These are phyloP conservation scores for Eucalyptus leucophloia DNA, from an alignment of 345 rosid species.

Conservation along the genomic window DNA sequence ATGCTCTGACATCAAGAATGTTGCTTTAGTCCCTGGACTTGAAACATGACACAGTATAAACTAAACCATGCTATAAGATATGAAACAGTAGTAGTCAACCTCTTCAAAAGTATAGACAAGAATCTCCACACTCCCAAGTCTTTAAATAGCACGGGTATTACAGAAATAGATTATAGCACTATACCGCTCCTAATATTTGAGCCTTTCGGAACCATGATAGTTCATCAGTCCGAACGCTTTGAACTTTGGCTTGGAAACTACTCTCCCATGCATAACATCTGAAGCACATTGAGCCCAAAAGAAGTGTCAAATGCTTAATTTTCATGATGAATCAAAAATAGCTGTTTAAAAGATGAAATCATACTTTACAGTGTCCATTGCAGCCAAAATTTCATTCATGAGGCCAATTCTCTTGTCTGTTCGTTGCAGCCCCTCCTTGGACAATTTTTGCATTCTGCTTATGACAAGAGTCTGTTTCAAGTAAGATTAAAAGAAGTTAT, in stretches of 20 bases:
- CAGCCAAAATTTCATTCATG: conserved; percentile 97
- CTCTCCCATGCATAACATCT: conserved; percentile 99
- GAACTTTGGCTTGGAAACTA: conserved; percentile 88
- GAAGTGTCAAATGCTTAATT: not conserved
- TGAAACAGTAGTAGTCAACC: not conserved
- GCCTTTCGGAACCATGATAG: conserved; percentile 96
- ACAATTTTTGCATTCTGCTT: conserved; percentile 81
- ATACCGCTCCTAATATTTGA: conserved; percentile 85
- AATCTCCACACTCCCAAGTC: not conserved
- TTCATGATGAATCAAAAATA: not conserved
- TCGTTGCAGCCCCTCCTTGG: conserved; percentile 95
- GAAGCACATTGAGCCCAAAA: not conserved
- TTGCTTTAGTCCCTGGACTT: not conserved
- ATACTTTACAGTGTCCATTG: conserved; percentile 98
- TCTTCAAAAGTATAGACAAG: not conserved
- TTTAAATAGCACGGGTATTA: not conserved
- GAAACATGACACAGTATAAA: not conserved
- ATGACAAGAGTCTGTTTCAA: conserved; percentile 67
- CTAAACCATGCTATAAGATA: not conserved
- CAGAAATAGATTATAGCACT: not conserved
- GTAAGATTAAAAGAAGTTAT: not conserved
- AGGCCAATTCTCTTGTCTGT: conserved; percentile 97
- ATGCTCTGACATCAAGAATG: not conserved
- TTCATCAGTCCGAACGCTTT: conserved; percentile 70
- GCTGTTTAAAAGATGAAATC: conserved; percentile 2